A percentile compares a stretch with the other conserved stretches of the same genome.
Conservation (phyloP, 2,329 filamentous ascomycete genomes). For the Metarhizium sp. region DNA sequence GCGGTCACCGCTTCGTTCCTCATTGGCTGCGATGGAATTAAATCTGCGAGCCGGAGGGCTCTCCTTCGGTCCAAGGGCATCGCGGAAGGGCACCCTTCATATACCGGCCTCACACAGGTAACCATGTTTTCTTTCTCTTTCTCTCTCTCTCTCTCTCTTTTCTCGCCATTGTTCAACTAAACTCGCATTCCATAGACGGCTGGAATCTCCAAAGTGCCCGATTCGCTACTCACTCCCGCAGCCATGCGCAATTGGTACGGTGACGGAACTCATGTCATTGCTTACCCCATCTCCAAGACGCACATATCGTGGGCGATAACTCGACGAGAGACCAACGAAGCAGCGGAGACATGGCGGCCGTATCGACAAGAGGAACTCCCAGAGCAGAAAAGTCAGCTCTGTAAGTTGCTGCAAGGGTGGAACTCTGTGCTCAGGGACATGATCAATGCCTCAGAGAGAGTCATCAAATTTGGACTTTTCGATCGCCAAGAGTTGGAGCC, state of each 20-base stretch:
- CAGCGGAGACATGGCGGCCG: slow-evolving; percentile 15
- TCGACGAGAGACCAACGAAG: slow-evolving; percentile 11
- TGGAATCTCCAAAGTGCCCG: slow-evolving; percentile 12
- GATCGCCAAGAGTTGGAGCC: slow-evolving; percentile 14
- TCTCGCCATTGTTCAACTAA: not conserved
- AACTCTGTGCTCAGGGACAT: slow-evolving; percentile 10
- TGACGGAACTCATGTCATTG: slow-evolving; percentile 14
- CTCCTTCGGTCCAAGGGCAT: slow-evolving; percentile 10
- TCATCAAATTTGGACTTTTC: slow-evolving; percentile 17
- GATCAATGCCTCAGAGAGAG: slow-evolving; percentile 12
- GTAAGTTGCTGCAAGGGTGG: slow-evolving; percentile 10
- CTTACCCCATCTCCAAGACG: slow-evolving; percentile 12
- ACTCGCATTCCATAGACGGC: slow-evolving; percentile 9
- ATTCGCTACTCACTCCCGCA: slow-evolving; percentile 4
- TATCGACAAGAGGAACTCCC: slow-evolving; percentile 11
- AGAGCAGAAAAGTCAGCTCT: slow-evolving; percentile 8
- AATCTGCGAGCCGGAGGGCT: slow-evolving; percentile 9
- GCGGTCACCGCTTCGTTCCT: slow-evolving; percentile 13
- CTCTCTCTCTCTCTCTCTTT: not conserved
- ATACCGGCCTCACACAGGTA: slow-evolving; percentile 13
- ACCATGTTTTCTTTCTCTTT: not conserved
- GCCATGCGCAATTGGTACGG: slow-evolving; percentile 17
- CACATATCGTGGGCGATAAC: slow-evolving; percentile 16
- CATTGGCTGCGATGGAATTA: slow-evolving; percentile 16
- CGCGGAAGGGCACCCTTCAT: slow-evolving; percentile 9